A percentile compares a stretch with the other conserved stretches of the same genome.
Conservation (phyloP, 257 asterid genomes). For the Petunia secreta region DNA sequence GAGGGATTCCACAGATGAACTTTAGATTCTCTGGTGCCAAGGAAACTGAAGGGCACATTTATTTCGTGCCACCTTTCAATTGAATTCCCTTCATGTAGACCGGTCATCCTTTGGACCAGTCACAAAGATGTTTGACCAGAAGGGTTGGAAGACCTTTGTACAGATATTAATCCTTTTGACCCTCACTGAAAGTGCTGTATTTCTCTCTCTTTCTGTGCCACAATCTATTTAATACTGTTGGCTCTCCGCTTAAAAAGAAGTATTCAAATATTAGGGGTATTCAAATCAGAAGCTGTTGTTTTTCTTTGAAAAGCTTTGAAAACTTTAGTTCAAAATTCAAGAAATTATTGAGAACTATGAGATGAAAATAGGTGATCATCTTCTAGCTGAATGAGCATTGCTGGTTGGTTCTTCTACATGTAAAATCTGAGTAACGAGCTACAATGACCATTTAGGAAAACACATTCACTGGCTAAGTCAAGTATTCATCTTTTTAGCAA, state of each 20-base stretch:
- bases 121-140: conserved; percentile 1
- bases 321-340: neutral
- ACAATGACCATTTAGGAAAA: neutral
- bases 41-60: neutral
- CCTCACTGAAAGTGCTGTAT: conserved; percentile 1
- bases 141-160: neutral
- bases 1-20: conserved; percentile 16
- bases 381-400: conserved; percentile 13
- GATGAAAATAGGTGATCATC: conserved; percentile 9
- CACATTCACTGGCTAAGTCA: conserved; percentile 1
- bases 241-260: neutral
- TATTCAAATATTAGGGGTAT: neutral
- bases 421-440: conserved; percentile 8
- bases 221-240: neutral
- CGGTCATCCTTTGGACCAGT: conserved; percentile 1
- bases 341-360: neutral
- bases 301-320: neutral
- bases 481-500: neutral
- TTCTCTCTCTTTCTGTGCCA: conserved; percentile 11
- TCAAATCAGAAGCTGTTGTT: conserved; percentile 7
- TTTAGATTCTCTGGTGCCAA: conserved; percentile 2
- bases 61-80: neutral
- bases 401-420: conserved; percentile 2
- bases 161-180: neutral
- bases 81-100: neutral